Evolutionary conservation across 306 rosid genomes (phyloP), one percentile per base, ranked within the genome.

Genomic region (Mucuna pruriens): DNA sequence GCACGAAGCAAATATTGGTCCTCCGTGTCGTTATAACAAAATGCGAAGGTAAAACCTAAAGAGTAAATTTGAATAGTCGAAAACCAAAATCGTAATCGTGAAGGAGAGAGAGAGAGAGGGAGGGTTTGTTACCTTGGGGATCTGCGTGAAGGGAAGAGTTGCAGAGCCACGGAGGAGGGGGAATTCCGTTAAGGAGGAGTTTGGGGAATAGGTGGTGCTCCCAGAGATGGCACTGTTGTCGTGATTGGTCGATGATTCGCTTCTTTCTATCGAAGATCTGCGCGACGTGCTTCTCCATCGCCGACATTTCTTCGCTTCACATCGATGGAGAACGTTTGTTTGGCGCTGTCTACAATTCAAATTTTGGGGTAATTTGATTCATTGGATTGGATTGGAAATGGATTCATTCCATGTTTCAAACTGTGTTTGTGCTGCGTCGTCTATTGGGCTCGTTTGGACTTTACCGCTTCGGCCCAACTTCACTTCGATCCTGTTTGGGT

Each of bases 111-210:
- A 10, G 64, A 11, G 34, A 3, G 31, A n/a, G 31, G 31, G 31
- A 57, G 64, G 11, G 12, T 31, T 16, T 62, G 39, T 46, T 85
- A 96, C 97, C 92, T 46, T 70, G 62, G 46, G 87, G 81, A 71
- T 85, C 85, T 5, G 88, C 44, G 58, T 78, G 86, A 80, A 64
- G 82, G 31, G 77, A 29, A 66, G 89, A 46, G 68, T 78, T 79
- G 79, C 79, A 60, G 9, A 96, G 90, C 97, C 97, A 96, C 1
- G 90, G 86, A 8, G 98, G 97, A 84, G 97, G 99, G 52, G 36
- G 49, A 25, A 93, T 86, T 83, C 98, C 99, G 49, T 88, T 88
- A 76, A 96, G 85, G 9, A 92, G 79, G 91, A 92, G 92, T 89
- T 93, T 90, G 55, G 97, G 85, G 7, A 84, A 88, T 63, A 92